phyloP scores from a whole-genome alignment of 257 asterid genomes.

The Rhazya stricta region DNA sequence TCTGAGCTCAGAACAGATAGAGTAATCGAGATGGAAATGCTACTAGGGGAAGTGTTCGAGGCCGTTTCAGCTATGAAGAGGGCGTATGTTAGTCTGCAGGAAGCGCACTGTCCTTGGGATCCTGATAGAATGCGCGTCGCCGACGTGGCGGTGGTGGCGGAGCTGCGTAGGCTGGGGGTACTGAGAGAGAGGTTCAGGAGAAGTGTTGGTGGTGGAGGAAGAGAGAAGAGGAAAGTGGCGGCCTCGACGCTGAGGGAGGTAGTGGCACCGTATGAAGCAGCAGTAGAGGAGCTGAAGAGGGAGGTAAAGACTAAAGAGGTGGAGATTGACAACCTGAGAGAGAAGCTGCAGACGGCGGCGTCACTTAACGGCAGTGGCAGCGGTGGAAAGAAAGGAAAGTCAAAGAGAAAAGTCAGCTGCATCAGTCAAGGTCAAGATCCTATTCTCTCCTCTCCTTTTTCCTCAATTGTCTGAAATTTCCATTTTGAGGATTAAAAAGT shows the following conservation, averaged over 20 bases:
- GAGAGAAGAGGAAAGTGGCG: slow-evolving; percentile 52
- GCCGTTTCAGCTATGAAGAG: slow-evolving; percentile 70
- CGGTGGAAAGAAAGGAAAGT: slow-evolving; percentile 56
- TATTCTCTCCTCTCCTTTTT: not conserved
- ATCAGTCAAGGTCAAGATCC: slow-evolving; percentile 54
- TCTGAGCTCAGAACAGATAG: slow-evolving; percentile 26
- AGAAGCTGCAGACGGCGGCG: slow-evolving; percentile 71
- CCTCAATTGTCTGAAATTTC: not conserved
- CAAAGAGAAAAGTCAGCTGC: slow-evolving; percentile 68
- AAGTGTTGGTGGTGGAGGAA: slow-evolving; percentile 33
- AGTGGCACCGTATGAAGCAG: slow-evolving; percentile 97
- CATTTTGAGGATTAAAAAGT: not conserved
- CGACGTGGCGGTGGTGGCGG: slow-evolving; percentile 83
- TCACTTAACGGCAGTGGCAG: slow-evolving; percentile 30
- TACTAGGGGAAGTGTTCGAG: slow-evolving; percentile 78
- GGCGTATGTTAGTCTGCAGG: slow-evolving; percentile 86
- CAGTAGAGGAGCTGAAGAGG: slow-evolving; percentile 75
- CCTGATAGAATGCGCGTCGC: slow-evolving; percentile 81
- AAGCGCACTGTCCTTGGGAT: slow-evolving; percentile 91
- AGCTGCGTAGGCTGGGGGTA: slow-evolving; percentile 66
- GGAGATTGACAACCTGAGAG: slow-evolving; percentile 61
- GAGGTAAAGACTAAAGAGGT: slow-evolving; percentile 62
- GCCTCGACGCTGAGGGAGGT: slow-evolving; percentile 77
- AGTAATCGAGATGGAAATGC: slow-evolving; percentile 61
- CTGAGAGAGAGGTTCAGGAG: slow-evolving; percentile 84